These are phyloP conservation scores for Coniophora puteana DNA, from an alignment of 1,284 basidiomycete genomes.

Conservation along the genomic window DNA sequence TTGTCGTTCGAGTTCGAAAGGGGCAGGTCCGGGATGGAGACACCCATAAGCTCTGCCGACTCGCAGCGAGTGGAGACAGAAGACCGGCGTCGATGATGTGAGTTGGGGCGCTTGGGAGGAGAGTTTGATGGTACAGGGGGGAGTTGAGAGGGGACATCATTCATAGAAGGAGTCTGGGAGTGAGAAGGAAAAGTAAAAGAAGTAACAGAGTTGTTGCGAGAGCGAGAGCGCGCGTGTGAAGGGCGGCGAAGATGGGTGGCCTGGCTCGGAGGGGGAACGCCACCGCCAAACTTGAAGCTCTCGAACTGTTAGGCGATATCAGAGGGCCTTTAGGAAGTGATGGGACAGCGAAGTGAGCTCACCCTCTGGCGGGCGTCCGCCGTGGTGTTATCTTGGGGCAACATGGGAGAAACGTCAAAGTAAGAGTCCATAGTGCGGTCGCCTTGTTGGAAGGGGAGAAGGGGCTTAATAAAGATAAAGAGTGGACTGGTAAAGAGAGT, in stretches of 20 bases:
- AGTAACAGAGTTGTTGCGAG: constrained; percentile 52
- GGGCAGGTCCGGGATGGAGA: constrained; percentile 60
- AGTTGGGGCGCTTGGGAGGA: constrained; percentile 54
- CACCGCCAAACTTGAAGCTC: constrained; percentile 55
- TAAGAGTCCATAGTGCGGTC: constrained; percentile 19
- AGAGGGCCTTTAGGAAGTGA: constrained; percentile 6
- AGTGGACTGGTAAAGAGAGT: constrained; percentile 26
- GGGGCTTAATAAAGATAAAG: constrained; percentile 31
- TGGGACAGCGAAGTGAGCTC: constrained; percentile 1
- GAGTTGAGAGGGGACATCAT: constrained; percentile 30
- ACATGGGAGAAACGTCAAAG: constrained; percentile 5
- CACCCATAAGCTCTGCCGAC: constrained; percentile 81
- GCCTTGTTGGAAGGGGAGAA: constrained; percentile 30
- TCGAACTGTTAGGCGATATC: constrained; percentile 45
- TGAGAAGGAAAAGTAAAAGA: constrained; percentile 36
- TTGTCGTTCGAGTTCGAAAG: constrained; percentile 56
- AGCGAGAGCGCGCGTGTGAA: constrained; percentile 65
- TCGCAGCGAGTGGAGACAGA: constrained; percentile 83
- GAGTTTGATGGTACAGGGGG: constrained; percentile 24
- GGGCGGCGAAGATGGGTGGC: constrained; percentile 30
- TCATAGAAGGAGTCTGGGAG: constrained; percentile 25
- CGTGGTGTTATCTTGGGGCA: constrained; percentile 29
- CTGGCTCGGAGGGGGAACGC: constrained; percentile 27
- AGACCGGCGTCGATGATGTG: constrained; percentile 75
- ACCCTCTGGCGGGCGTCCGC: constrained; percentile 48